phyloP scores from a whole-genome alignment of 441 rosid species.

The Omphalea diandra region DNA sequence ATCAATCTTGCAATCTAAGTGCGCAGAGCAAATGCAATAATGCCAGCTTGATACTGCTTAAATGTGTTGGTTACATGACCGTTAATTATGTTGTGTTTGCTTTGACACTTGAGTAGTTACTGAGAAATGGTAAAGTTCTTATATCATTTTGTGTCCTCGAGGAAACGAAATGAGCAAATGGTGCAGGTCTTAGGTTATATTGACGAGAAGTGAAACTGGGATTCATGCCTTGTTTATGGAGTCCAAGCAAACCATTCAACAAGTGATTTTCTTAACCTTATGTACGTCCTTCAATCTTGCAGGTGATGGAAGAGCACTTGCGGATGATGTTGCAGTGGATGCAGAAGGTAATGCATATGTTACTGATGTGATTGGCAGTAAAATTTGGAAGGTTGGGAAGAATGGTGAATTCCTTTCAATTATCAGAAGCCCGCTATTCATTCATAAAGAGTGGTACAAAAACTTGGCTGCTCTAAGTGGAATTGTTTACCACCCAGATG shows the following conservation, averaged over 20 bases:
- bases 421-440: constrained; percentile 58
- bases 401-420: constrained; percentile 52
- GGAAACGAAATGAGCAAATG: too few species aligned
- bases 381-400: constrained; percentile 72
- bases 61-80: too few species aligned
- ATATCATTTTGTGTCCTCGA: too few species aligned
- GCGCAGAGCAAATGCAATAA: not conserved
- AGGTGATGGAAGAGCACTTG: constrained; percentile 66
- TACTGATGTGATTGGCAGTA: constrained; percentile 57
- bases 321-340: constrained; percentile 82
- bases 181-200: too few species aligned
- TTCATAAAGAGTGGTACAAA: constrained; percentile 63
- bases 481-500: constrained; percentile 80
- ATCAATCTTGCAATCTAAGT: not conserved
- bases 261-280: too few species aligned
- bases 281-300: not conserved
- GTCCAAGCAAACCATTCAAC: not conserved
- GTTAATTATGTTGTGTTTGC: too few species aligned
- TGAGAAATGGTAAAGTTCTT: too few species aligned
- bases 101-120: too few species aligned
- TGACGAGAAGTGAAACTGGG: too few species aligned
- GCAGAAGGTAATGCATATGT: constrained; percentile 76
- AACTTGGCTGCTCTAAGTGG: constrained; percentile 67
- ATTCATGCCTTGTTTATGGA: not conserved
- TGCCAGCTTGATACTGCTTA: too few species aligned